These are phyloP conservation scores for Leccinum subtestaceum DNA, from an alignment of 768 basidiomycete species.

Conservation along the genomic window DNA sequence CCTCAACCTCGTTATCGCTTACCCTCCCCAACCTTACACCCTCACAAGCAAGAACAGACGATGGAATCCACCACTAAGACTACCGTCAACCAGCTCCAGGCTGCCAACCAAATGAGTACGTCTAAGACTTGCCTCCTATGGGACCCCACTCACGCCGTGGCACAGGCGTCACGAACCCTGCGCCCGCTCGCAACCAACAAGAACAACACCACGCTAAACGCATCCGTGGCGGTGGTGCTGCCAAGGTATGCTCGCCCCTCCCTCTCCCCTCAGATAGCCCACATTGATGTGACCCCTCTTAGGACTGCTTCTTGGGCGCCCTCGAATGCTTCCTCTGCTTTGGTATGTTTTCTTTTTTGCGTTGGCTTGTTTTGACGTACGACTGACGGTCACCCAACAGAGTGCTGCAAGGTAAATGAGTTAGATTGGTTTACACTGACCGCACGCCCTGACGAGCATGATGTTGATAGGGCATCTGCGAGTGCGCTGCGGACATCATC, in stretches of 20 bases:
- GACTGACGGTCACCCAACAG: constrained; percentile 30
- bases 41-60: constrained; percentile 27
- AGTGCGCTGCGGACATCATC: constrained; percentile 65
- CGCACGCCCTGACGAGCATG: neutral
- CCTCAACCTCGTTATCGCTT: neutral
- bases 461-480: constrained; percentile 59
- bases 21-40: constrained; percentile 3
- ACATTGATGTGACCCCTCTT: neutral
- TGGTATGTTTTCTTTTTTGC: constrained; percentile 41
- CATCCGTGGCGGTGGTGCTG: constrained; percentile 70
- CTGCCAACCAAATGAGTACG: constrained; percentile 62
- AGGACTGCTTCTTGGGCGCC: constrained; percentile 68
- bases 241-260: constrained; percentile 42
- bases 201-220: constrained; percentile 48
- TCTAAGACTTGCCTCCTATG: constrained; percentile 4
- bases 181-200: constrained; percentile 40
- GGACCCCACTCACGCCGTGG: neutral
- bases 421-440: neutral
- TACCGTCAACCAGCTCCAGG: constrained; percentile 55
- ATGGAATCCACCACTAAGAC: constrained; percentile 33
- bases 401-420: constrained; percentile 62
- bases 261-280: neutral
- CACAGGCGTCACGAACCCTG: constrained; percentile 47
- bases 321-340: constrained; percentile 72
- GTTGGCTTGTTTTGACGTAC: neutral